Evolutionary conservation across 768 basidiomycete genomes (phyloP).

Genomic region (Trametopsis cervina): DNA sequence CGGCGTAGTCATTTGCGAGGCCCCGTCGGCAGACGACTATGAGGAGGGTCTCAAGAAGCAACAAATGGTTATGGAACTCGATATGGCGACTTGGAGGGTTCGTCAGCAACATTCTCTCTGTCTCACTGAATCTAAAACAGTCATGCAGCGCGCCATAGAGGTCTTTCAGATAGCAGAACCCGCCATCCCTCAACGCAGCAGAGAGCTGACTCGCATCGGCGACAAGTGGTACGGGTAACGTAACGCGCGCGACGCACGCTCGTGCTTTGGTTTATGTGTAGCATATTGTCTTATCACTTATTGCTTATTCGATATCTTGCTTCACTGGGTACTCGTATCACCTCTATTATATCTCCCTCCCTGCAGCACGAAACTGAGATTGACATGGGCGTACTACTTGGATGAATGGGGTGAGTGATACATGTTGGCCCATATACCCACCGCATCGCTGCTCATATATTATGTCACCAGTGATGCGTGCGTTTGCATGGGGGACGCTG

Average conservation of each 20-base stretch:
- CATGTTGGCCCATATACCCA: too few species aligned
- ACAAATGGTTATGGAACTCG: constrained; percentile 89
- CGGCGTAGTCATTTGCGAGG: constrained; percentile 51
- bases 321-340: too few species aligned
- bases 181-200: constrained; percentile 67
- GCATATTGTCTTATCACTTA: too few species aligned
- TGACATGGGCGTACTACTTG: too few species aligned
- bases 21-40: constrained; percentile 59
- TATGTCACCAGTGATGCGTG: too few species aligned
- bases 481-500: too few species aligned
- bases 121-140: neutral
- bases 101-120: constrained; percentile 18
- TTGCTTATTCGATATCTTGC: too few species aligned
- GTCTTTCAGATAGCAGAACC: constrained; percentile 75
- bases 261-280: too few species aligned
- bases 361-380: too few species aligned
- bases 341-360: too few species aligned
- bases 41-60: constrained; percentile 57
- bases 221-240: constrained; percentile 67
- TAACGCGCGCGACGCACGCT: neutral
- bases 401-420: too few species aligned
- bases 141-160: constrained; percentile 77
- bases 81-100: constrained; percentile 86
- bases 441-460: too few species aligned
- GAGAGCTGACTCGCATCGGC: constrained; percentile 48